Conservation (phyloP, 1,284 basidiomycete species). For the Ustilago lituana region DNA sequence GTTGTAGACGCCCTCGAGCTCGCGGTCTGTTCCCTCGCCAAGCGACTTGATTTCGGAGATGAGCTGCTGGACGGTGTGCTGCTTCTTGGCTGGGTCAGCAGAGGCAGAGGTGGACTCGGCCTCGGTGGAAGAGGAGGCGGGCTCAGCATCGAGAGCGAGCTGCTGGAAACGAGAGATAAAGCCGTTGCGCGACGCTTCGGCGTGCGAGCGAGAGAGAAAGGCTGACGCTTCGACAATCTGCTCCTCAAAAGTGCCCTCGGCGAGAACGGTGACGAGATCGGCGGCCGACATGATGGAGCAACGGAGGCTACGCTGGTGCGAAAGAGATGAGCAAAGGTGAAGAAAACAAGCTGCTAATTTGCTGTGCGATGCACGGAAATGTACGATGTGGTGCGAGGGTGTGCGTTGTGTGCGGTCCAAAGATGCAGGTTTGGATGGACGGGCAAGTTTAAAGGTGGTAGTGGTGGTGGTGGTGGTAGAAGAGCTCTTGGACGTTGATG, state of each 20-base stretch:
- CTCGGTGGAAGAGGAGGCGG: constrained; percentile 8
- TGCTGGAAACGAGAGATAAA: constrained; percentile 52
- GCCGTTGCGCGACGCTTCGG: constrained; percentile 56
- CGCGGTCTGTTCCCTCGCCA: constrained; percentile 61
- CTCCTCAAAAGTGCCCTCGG: constrained; percentile 62
- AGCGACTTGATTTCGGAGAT: constrained; percentile 47
- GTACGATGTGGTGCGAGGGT: no score
- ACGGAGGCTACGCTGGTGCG: neutral
- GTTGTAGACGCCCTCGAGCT: constrained; percentile 65
- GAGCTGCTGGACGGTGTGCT: constrained; percentile 44
- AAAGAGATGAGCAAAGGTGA: neutral
- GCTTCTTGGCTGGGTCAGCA: constrained; percentile 34
- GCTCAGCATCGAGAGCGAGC: constrained; percentile 52
- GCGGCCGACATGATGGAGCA: constrained; percentile 51
- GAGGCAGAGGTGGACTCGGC: constrained; percentile 5
- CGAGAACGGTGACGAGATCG: constrained; percentile 63
- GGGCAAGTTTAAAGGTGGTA: neutral
- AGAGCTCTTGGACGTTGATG: neutral
- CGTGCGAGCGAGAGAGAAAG: constrained; percentile 57
- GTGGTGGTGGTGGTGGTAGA: neutral
- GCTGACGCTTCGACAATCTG: constrained; percentile 58
- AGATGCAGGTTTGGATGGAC: no score
- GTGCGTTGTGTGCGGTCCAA: no score
- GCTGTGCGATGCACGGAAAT: no score
- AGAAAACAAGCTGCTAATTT: no score